Conservation (phyloP, 2,329 filamentous ascomycete genomes). For the Alternaria viburni region DNA sequence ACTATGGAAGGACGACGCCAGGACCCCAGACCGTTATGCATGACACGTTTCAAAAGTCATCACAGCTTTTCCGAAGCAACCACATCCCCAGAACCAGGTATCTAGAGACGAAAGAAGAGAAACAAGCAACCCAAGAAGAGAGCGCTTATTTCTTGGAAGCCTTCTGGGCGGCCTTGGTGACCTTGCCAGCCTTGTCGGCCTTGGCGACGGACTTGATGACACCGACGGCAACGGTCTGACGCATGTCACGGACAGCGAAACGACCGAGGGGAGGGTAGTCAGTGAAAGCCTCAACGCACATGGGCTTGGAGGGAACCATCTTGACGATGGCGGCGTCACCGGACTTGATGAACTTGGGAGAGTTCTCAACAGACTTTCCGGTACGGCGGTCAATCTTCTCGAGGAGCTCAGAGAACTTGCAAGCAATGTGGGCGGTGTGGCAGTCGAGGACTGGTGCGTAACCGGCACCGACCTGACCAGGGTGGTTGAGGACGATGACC, state of each 20-base stretch:
- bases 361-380: slow-evolving; percentile 91
- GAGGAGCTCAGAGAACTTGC: slow-evolving; percentile 99
- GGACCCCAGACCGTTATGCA: slow-evolving; percentile 47
- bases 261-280: slow-evolving; percentile 99
- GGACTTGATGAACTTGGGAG: slow-evolving; percentile 99
- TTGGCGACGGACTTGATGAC: slow-evolving; percentile 77
- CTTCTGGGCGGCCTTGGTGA: slow-evolving; percentile 57
- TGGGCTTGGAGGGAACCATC: slow-evolving; percentile 99
- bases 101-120: slow-evolving; percentile 42
- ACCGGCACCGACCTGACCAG: slow-evolving; percentile 97
- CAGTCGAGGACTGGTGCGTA: slow-evolving; percentile 99
- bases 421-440: slow-evolving; percentile 99
- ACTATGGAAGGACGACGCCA: slow-evolving; percentile 50
- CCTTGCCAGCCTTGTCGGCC: slow-evolving; percentile 58
- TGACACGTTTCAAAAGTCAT: slow-evolving; percentile 44
- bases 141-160: slow-evolving; percentile 52
- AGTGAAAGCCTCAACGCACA: slow-evolving; percentile 99
- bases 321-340: slow-evolving; percentile 99
- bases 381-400: slow-evolving; percentile 99
- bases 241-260: slow-evolving; percentile 99
- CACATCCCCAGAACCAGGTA: slow-evolving; percentile 47
- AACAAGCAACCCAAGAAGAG: slow-evolving; percentile 38
- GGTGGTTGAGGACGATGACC: slow-evolving; percentile 99
- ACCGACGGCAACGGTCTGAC: slow-evolving; percentile 81
- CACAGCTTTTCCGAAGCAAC: slow-evolving; percentile 47